These are phyloP conservation scores for Nigrospora sphaerica DNA, from an alignment of 2,329 filamentous ascomycete species.

Conservation along the genomic window DNA sequence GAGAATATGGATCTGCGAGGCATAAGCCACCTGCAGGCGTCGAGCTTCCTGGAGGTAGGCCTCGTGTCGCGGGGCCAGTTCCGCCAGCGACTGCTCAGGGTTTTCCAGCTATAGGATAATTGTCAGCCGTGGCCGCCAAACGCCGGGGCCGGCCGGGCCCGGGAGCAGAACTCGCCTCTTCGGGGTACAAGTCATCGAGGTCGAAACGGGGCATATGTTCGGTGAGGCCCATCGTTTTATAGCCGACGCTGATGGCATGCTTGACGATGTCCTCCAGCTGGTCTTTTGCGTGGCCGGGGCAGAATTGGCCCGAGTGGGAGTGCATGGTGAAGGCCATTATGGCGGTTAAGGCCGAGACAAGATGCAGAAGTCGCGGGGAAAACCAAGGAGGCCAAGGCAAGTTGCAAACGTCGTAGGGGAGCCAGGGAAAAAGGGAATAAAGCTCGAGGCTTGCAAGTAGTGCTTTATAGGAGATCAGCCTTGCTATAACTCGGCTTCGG, in stretches of 20 bases:
- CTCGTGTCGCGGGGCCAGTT: constrained; percentile 50
- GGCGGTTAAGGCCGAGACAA: background rate
- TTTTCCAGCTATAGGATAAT: constrained; percentile 36
- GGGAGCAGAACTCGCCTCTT: constrained; percentile 55
- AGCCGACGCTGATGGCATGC: constrained; percentile 69
- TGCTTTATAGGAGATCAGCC: too few species aligned
- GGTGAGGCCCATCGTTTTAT: constrained; percentile 79
- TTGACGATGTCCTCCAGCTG: constrained; percentile 77
- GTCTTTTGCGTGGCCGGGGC: constrained; percentile 79
- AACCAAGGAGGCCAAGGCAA: too few species aligned
- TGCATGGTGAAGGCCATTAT: constrained; percentile 95
- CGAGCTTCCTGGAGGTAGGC: constrained; percentile 71
- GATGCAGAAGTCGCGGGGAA: too few species aligned
- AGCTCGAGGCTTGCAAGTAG: too few species aligned
- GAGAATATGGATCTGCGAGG: constrained; percentile 64
- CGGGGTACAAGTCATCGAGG: constrained; percentile 77
- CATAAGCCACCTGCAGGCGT: constrained; percentile 65
- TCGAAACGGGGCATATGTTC: constrained; percentile 88
- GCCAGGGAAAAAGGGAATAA: too few species aligned
- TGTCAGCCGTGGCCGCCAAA: constrained; percentile 7
- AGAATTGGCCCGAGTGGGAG: constrained; percentile 97
- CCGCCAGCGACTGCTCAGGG: constrained; percentile 38
- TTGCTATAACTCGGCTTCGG: too few species aligned
- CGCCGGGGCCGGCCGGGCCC: background rate
- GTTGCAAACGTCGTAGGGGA: too few species aligned